A percentile compares a stretch with the other conserved stretches of the same genome.
Conservation (phyloP, 1,284 basidiomycete species). For the Ustilago loliicola region DNA sequence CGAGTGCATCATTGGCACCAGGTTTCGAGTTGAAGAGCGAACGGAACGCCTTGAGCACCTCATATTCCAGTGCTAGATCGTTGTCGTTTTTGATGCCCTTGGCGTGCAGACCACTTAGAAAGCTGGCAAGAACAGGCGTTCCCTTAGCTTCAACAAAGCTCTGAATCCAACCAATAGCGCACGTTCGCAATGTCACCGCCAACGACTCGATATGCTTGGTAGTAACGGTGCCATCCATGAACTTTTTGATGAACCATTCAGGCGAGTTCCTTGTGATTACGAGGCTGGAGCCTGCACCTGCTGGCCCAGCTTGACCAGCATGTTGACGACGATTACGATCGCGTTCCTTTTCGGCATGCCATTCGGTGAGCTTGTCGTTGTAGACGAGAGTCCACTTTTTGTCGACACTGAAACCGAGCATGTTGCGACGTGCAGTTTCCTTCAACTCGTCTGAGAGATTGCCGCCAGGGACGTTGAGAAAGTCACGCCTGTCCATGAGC, state of each 20-base stretch:
- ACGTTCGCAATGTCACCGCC: constrained; percentile 80
- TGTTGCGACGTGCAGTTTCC: constrained; percentile 60
- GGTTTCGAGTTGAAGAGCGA: constrained; percentile 84
- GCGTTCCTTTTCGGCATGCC: constrained; percentile 74
- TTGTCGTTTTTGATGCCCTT: constrained; percentile 71
- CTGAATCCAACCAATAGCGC: constrained; percentile 70
- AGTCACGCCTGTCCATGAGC: constrained; percentile 68
- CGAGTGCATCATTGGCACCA: constrained; percentile 83
- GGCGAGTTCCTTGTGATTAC: constrained; percentile 70
- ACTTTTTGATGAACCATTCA: constrained; percentile 84
- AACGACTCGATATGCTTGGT: constrained; percentile 83
- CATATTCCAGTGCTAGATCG: constrained; percentile 84
- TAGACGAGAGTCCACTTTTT: constrained; percentile 95
- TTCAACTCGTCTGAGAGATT: constrained; percentile 62
- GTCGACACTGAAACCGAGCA: constrained; percentile 73
- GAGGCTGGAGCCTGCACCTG: constrained; percentile 70
- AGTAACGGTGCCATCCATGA: constrained; percentile 86
- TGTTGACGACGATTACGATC: constrained; percentile 55
- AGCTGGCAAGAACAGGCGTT: constrained; percentile 83
- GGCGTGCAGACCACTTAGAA: constrained; percentile 72
- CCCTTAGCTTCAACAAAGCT: constrained; percentile 76
- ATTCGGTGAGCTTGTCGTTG: constrained; percentile 84
- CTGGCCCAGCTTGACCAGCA: constrained; percentile 73
- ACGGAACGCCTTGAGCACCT: constrained; percentile 88
- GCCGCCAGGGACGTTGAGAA: constrained; percentile 63